Evolutionary conservation across 2,329 filamentous ascomycete genomes (phyloP).

Genomic region (Gyromitra esculenta): DNA sequence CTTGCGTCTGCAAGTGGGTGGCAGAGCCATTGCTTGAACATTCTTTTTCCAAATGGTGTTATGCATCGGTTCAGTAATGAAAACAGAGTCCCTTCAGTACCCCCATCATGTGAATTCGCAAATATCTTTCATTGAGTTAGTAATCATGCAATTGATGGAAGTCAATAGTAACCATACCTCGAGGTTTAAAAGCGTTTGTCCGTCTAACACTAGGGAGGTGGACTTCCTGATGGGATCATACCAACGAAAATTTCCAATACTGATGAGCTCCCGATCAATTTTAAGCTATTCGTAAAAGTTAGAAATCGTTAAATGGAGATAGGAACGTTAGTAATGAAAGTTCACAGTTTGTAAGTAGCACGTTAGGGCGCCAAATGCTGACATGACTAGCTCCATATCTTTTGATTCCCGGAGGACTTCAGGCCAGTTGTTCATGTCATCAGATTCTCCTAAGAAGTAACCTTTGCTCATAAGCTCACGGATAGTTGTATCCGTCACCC

Average conservation of each 20-base stretch:
- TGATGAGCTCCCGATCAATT: conserved; percentile 85
- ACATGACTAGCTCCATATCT: conserved; percentile 85
- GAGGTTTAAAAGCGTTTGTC: conserved; percentile 96
- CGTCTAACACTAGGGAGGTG: conserved; percentile 89
- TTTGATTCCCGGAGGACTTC: conserved; percentile 74
- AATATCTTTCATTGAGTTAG: conserved; percentile 69
- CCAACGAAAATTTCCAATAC: conserved; percentile 87
- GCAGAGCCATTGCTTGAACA: conserved; percentile 96
- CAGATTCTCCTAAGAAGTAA: conserved; percentile 74
- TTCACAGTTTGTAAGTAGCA: conserved; percentile 74
- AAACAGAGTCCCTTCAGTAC: conserved; percentile 86
- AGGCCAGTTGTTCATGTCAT: conserved; percentile 74
- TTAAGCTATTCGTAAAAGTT: conserved; percentile 69
- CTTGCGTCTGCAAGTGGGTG: conserved; percentile 87
- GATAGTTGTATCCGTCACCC: conserved; percentile 82
- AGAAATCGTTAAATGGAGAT: conserved; percentile 1
- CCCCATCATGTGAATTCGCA: conserved; percentile 88
- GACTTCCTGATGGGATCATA: conserved; percentile 93
- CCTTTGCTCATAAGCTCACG: conserved; percentile 81
- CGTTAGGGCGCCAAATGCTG: conserved; percentile 85
- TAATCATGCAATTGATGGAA: not conserved
- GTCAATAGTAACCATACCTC: conserved; percentile 64
- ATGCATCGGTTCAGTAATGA: conserved; percentile 90
- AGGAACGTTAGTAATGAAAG: not conserved
- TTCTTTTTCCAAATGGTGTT: conserved; percentile 91